Evolutionary conservation across 2,329 filamentous ascomycete species (phyloP).

Genomic region (Arachnopeziza araneosa): DNA sequence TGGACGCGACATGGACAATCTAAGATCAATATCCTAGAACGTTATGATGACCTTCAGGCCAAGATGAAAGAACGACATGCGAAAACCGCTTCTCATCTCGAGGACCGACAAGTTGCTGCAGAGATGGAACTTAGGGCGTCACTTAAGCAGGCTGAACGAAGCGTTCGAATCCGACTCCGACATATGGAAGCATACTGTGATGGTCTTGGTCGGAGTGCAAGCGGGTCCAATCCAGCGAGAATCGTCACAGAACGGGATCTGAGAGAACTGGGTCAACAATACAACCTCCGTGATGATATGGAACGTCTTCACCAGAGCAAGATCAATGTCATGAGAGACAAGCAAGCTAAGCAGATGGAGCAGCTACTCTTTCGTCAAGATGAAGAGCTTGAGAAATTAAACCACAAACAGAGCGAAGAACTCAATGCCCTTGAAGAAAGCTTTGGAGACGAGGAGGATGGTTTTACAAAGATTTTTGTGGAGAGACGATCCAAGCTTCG

Average conservation of each 20-base stretch:
- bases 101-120: constrained; percentile 56
- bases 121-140: constrained; percentile 53
- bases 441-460: constrained; percentile 46
- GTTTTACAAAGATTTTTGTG: constrained; percentile 39
- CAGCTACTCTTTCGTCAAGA: constrained; percentile 51
- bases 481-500: constrained; percentile 41
- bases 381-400: constrained; percentile 43
- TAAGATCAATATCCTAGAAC: constrained; percentile 42
- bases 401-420: constrained; percentile 42
- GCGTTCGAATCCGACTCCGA: constrained; percentile 51
- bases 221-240: constrained; percentile 39
- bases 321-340: constrained; percentile 61
- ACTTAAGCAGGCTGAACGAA: constrained; percentile 51
- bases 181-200: constrained; percentile 64
- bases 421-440: constrained; percentile 42
- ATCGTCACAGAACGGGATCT: constrained; percentile 55
- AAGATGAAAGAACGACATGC: constrained; percentile 51
- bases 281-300: constrained; percentile 54
- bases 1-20: constrained; percentile 44
- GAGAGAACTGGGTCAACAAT: constrained; percentile 54
- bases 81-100: constrained; percentile 48
- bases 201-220: constrained; percentile 40
- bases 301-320: constrained; percentile 52
- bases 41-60: constrained; percentile 42
- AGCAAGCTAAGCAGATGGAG: constrained; percentile 56